Evolutionary conservation across 176 grass and related monocot genomes (phyloP), one percentile per base, ranked within the genome.

Genomic region (Cenchrus fungigraminus): DNA sequence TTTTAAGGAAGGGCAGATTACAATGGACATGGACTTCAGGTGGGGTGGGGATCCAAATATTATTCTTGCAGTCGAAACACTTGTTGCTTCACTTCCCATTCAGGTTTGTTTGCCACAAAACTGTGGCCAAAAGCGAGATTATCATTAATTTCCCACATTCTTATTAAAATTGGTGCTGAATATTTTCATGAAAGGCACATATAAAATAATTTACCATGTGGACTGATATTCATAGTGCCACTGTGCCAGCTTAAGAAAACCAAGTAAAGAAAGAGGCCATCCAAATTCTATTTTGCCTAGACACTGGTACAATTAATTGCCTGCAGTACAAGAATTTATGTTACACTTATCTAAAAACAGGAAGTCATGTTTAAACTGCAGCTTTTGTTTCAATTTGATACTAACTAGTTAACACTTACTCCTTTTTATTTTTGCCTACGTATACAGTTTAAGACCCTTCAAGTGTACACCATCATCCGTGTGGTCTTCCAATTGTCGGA

Each of bases 61-160:
- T 74, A 84, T 96, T 86, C 93, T 99, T 89, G 90, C 90, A 72
- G 91, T 99, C n/a, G 93, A 99, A 81, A 92, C 97, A 72, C 97
- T 95, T 73, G 97, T 99, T 81, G 97, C 97, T 82, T 99, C 97
- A 57, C 93, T 99, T 25, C 97, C 97, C 12, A 94, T 99, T 91
- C 97, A 99, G 89, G 97, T 98, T 79, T 80, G 55, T 29, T 78
- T 12, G n/a, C 16, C 1, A 45, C 57, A 6, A 9, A 20, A 31
- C 32, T 6, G 8, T 59, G 51, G 42, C 14, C 1, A 82, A 76
- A 82, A 4, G 0, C 2, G 2, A 12, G 0, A 9, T 29, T 72
- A 56, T 1, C 16, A 65, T 50, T 3, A 29, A 5, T 74, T 73
- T 59, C 6, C 6, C 8, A 16, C 4, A 59, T 68, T 56, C 15